These are phyloP conservation scores for Fragilariopsis cylindrus DNA, from an alignment of 108 stramenopile genomes.

Conservation along the genomic window DNA sequence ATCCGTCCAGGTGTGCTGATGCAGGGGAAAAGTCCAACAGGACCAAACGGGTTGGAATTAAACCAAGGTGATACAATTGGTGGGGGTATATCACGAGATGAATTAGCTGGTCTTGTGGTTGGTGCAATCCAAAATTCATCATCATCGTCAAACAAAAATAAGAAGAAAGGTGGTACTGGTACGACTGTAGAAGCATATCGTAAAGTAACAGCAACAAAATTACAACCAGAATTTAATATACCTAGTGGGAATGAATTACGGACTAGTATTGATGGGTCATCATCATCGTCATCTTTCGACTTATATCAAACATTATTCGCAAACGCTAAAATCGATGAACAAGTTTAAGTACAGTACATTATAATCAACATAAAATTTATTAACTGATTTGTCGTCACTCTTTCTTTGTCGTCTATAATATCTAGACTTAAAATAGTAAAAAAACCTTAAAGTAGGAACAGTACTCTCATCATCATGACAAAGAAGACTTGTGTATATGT, in stretches of 20 bases:
- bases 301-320: conserved; percentile 2
- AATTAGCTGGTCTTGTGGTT: conserved; percentile 50
- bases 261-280: background rate
- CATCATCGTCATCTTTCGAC: background rate
- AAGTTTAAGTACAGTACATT: background rate
- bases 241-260: conserved; percentile 26
- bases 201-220: conserved; percentile 18
- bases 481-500: too few species aligned
- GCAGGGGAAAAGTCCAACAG: conserved; percentile 32
- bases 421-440: too few species aligned
- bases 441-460: too few species aligned
- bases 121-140: conserved; percentile 20
- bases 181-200: conserved; percentile 28
- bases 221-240: conserved; percentile 18
- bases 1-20: conserved; percentile 53
- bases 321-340: conserved; percentile 1
- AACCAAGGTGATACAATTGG: conserved; percentile 54
- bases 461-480: too few species aligned
- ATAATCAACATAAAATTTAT: background rate
- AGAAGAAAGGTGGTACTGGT: background rate
- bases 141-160: background rate
- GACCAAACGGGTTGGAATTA: conserved; percentile 42
- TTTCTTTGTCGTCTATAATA: too few species aligned
- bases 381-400: too few species aligned
- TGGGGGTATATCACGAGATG: conserved; percentile 49